phyloP scores from a whole-genome alignment of 1,284 basidiomycete species.

The Puccinia polysora region DNA sequence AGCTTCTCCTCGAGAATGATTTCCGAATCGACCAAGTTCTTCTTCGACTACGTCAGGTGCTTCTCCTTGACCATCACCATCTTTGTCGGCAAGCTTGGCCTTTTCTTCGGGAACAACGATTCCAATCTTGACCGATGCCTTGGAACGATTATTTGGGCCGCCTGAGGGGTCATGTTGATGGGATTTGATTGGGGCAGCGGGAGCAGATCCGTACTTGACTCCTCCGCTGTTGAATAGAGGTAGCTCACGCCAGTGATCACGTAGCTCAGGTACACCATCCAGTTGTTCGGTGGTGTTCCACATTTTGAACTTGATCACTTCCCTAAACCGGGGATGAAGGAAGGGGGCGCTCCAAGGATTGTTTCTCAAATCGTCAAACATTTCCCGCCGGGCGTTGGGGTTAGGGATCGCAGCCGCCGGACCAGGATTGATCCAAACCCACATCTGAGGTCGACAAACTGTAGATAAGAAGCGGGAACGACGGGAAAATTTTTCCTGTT shows the following conservation, averaged over 20 bases:
- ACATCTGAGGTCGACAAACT: constrained; percentile 70
- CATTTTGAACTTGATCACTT: constrained; percentile 74
- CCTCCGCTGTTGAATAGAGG: constrained; percentile 72
- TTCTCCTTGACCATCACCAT: constrained; percentile 43
- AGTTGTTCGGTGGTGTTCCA: constrained; percentile 87
- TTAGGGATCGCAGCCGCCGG: constrained; percentile 66
- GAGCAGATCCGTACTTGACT: constrained; percentile 57
- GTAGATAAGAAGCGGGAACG: constrained; percentile 45
- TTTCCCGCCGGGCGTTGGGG: constrained; percentile 64
- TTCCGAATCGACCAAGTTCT: constrained; percentile 42
- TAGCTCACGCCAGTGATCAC: constrained; percentile 68
- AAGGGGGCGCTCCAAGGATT: constrained; percentile 82
- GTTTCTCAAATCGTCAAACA: constrained; percentile 63
- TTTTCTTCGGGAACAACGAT: constrained; percentile 48
- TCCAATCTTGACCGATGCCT: constrained; percentile 45
- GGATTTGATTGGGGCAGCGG: constrained; percentile 48
- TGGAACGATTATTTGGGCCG: not conserved
- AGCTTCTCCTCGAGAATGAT: constrained; percentile 43
- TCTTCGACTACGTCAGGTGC: constrained; percentile 42
- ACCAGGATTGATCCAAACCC: constrained; percentile 82
- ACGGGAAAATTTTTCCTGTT: constrained; percentile 27
- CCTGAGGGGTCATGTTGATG: constrained; percentile 54
- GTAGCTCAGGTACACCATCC: constrained; percentile 71
- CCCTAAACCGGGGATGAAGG: constrained; percentile 70
- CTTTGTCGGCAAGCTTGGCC: constrained; percentile 41